These are phyloP conservation scores for Penicillium bovifimosum DNA, from an alignment of 495 filamentous ascomycete species.

Conservation along the genomic window DNA sequence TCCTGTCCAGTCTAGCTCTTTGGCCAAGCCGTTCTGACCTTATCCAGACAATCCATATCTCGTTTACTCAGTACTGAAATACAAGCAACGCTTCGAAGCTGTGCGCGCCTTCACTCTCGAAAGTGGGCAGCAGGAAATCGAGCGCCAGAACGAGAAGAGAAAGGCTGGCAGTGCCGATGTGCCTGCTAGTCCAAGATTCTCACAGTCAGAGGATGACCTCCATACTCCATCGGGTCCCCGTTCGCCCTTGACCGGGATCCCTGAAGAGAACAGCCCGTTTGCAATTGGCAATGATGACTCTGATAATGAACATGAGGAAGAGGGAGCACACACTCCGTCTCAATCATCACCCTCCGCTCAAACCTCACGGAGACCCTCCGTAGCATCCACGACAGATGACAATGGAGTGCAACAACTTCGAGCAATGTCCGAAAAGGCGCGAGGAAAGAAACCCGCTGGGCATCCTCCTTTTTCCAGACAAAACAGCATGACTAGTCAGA, in stretches of 20 bases:
- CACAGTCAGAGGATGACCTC: conserved; percentile 65
- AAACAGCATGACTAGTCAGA: conserved; percentile 82
- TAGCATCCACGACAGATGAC: conserved; percentile 70
- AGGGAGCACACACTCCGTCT: conserved; percentile 57
- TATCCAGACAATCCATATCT: conserved; percentile 72
- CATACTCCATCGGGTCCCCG: conserved; percentile 59
- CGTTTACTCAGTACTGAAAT: conserved; percentile 72
- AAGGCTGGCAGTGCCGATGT: conserved; percentile 57
- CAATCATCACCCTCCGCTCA: conserved; percentile 66
- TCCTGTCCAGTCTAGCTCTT: neutral
- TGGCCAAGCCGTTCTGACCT: neutral
- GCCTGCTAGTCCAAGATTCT: conserved; percentile 31
- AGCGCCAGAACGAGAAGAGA: conserved; percentile 64
- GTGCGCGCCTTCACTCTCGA: conserved; percentile 92
- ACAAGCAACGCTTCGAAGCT: conserved; percentile 79
- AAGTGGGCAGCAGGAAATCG: conserved; percentile 87
- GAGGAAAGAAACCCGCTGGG: conserved; percentile 93
- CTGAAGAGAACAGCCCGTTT: conserved; percentile 74
- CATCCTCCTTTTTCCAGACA: conserved; percentile 80
- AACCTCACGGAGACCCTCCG: conserved; percentile 64
- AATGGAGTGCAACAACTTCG: conserved; percentile 82
- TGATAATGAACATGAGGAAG: conserved; percentile 59
- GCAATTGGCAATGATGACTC: conserved; percentile 87
- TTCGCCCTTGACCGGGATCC: conserved; percentile 66
- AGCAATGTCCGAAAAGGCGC: conserved; percentile 96